These are phyloP conservation scores for Prunus davidiana DNA, from an alignment of 306 rosid species.

Conservation along the genomic window DNA sequence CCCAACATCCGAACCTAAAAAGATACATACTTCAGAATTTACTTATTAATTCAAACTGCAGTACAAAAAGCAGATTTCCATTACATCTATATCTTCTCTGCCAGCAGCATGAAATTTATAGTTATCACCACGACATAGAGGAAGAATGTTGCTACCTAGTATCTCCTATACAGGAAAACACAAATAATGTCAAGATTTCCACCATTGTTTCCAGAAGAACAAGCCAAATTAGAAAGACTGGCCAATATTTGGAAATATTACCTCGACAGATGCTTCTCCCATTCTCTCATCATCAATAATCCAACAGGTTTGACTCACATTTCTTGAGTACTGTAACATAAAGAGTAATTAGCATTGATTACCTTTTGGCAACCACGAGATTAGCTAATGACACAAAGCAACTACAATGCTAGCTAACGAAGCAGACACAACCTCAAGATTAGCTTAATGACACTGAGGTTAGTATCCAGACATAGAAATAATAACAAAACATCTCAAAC, in stretches of 20 bases:
- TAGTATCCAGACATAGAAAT: background rate
- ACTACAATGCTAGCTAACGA: background rate
- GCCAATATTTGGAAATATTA: conserved; percentile 27
- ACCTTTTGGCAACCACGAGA: background rate
- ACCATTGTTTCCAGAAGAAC: conserved; percentile 15
- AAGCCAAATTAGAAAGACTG: conserved; percentile 9
- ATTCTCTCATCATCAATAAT: conserved; percentile 91
- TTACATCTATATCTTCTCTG: conserved; percentile 95
- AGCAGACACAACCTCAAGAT: background rate
- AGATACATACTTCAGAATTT: conserved; percentile 27
- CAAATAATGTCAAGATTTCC: conserved; percentile 26
- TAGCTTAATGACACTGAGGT: background rate
- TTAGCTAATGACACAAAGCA: background rate
- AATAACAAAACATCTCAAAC: background rate
- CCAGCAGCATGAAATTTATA: conserved; percentile 98
- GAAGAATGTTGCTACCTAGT: conserved; percentile 63
- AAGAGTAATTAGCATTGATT: conserved; percentile 7
- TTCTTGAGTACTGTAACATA: conserved; percentile 81
- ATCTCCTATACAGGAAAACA: conserved; percentile 58
- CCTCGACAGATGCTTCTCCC: conserved; percentile 99
- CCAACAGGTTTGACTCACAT: conserved; percentile 96
- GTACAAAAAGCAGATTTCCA: conserved; percentile 12
- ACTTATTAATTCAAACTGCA: conserved; percentile 15
- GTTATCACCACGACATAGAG: conserved; percentile 69
- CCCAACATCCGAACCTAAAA: conserved; percentile 92